Percentiles rank a stretch among this genome's conserved stretches.
Evolutionary conservation across 306 rosid genomes (phyloP).

Genomic region (Oxytropis ochrocephala): DNA sequence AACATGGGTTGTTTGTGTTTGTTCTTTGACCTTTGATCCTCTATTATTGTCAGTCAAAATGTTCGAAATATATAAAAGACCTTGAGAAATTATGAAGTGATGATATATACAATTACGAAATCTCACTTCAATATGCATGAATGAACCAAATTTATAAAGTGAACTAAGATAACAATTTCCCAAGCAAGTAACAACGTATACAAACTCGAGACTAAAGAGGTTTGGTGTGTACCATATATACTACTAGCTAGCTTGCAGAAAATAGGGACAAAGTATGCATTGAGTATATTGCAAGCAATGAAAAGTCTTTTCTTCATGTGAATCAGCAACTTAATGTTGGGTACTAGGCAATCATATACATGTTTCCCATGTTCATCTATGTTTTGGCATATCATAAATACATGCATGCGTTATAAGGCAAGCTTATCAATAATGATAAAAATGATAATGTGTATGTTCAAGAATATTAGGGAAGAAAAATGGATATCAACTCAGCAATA

Average conservation of each 20-base stretch:
- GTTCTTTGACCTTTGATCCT: slow-evolving; percentile 6
- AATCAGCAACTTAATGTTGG: background rate
- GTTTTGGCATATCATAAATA: too few species aligned
- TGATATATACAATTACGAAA: background rate
- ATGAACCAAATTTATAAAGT: background rate
- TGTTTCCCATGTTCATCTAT: too few species aligned
- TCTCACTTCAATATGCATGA: background rate
- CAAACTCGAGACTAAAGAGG: background rate
- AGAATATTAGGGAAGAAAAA: too few species aligned
- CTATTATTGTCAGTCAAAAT: background rate
- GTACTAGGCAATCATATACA: background rate
- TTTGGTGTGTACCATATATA: background rate
- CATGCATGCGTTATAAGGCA: too few species aligned
- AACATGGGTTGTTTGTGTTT: slow-evolving; percentile 14
- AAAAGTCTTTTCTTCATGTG: background rate
- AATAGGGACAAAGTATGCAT: background rate
- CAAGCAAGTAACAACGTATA: background rate
- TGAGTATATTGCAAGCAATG: background rate
- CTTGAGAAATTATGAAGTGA: background rate
- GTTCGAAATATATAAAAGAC: background rate
- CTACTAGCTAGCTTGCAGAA: background rate
- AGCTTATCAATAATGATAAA: too few species aligned
- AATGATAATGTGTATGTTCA: too few species aligned
- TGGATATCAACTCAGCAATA: too few species aligned
- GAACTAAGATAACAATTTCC: background rate